Conservation (phyloP, 805 yeast species). For the Metschnikowia bowlesiae region DNA sequence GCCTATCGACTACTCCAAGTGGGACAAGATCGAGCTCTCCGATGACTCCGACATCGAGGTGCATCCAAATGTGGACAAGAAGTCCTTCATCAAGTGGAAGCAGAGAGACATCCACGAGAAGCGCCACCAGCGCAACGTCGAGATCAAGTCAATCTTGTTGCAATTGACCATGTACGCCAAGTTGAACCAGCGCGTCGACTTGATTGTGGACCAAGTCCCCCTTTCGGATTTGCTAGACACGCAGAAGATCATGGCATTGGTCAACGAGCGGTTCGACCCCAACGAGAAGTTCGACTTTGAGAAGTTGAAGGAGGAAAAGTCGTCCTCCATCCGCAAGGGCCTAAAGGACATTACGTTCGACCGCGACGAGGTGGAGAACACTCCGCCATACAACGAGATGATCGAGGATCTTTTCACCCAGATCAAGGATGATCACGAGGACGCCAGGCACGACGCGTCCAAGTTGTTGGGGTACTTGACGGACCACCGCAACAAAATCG, state of each 20-base stretch:
- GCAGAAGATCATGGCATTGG: constrained; percentile 30
- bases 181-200: constrained; percentile 69
- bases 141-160: constrained; percentile 68
- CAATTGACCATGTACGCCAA: constrained; percentile 79
- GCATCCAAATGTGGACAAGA: constrained; percentile 96
- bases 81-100: constrained; percentile 90
- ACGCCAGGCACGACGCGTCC: constrained; percentile 37
- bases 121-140: constrained; percentile 72
- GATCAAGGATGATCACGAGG: constrained; percentile 56
- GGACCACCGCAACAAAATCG: constrained; percentile 69
- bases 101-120: constrained; percentile 96
- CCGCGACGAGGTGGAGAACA: constrained; percentile 34
- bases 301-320: constrained; percentile 29
- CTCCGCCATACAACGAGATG: constrained; percentile 84
- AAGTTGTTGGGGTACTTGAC: constrained; percentile 36
- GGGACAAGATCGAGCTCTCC: constrained; percentile 94
- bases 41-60: constrained; percentile 97
- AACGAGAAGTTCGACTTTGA: constrained; percentile 51
- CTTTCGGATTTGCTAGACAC: constrained; percentile 35
- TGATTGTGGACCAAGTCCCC: constrained; percentile 43
- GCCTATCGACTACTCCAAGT: constrained; percentile 93
- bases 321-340: constrained; percentile 45
- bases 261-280: constrained; percentile 53
- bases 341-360: constrained; percentile 35
- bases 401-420: constrained; percentile 84